Percentiles rank a stretch among this genome's conserved stretches.
Conservation (phyloP, 768 basidiomycete genomes). For the Kwoniella dendrophila region DNA sequence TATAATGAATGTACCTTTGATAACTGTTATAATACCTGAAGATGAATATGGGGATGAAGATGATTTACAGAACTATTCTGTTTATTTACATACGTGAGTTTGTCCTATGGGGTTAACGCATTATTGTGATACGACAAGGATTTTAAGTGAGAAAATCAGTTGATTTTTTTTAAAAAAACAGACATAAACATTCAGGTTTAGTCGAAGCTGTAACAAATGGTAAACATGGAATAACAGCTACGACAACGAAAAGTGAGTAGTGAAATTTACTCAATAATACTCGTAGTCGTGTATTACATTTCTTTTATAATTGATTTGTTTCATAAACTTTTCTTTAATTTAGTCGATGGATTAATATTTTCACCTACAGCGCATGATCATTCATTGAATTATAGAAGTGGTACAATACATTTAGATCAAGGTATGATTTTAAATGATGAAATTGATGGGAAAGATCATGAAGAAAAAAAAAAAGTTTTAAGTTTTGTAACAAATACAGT, state of each 20-base stretch:
- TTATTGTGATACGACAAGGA: too few species aligned
- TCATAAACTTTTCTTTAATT: background rate
- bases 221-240: constrained; percentile 17
- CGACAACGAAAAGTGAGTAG: constrained; percentile 24
- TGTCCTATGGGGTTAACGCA: background rate
- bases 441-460: constrained; percentile 3
- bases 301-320: too few species aligned
- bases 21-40: constrained; percentile 5
- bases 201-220: constrained; percentile 23
- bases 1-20: constrained; percentile 29
- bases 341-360: constrained; percentile 29
- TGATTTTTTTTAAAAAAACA: background rate
- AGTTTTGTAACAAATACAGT: constrained; percentile 15
- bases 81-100: constrained; percentile 31
- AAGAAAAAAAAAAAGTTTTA: constrained; percentile 21
- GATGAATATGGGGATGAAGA: constrained; percentile 23
- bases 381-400: constrained; percentile 28
- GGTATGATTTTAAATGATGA: constrained; percentile 13
- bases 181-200: constrained; percentile 26
- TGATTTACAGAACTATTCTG: constrained; percentile 9
- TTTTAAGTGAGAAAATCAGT: constrained; percentile 4
- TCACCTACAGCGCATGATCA: constrained; percentile 32
- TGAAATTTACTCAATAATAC: too few species aligned
- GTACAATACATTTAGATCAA: constrained; percentile 18
- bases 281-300: too few species aligned